These are phyloP conservation scores for Phytophthora pistaciae DNA, from an alignment of 352 stramenopile species.

Conservation along the genomic window DNA sequence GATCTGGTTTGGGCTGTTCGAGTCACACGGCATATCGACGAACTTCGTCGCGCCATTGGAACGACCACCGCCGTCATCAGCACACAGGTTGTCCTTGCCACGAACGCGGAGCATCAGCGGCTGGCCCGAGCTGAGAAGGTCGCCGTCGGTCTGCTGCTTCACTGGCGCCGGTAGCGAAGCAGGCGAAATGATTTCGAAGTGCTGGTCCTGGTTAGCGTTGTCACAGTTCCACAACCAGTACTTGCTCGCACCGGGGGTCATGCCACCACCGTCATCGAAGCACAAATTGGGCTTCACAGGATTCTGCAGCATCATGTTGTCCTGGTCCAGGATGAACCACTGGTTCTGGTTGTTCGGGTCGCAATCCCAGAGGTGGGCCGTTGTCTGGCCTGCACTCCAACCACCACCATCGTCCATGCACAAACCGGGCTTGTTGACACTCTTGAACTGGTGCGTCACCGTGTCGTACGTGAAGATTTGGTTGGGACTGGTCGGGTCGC, in stretches of 20 bases:
- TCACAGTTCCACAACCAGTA: constrained; percentile 20
- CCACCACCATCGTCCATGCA: constrained; percentile 42
- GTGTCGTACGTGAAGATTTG: constrained; percentile 42
- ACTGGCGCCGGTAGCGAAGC: neutral
- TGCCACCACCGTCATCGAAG: constrained; percentile 26
- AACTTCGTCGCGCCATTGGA: constrained; percentile 35
- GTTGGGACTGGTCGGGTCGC: constrained; percentile 24
- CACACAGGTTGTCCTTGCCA: constrained; percentile 26
- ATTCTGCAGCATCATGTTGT: constrained; percentile 25
- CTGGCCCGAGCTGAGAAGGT: constrained; percentile 1
- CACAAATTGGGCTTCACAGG: constrained; percentile 34
- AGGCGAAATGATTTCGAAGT: constrained; percentile 34
- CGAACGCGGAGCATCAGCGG: constrained; percentile 26
- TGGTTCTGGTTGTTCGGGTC: constrained; percentile 35
- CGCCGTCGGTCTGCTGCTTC: too few relatives aligned
- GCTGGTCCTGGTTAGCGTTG: constrained; percentile 20
- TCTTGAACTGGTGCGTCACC: constrained; percentile 28
- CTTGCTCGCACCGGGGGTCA: neutral
- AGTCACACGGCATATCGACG: constrained; percentile 29
- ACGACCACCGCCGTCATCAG: constrained; percentile 40
- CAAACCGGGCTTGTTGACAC: constrained; percentile 28
- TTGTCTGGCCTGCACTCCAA: constrained; percentile 1
- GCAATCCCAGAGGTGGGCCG: constrained; percentile 27
- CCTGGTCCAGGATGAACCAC: constrained; percentile 29
- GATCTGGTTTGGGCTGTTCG: constrained; percentile 31